These are phyloP conservation scores for Vigna angularis DNA, from an alignment of 306 rosid species.

Conservation along the genomic window DNA sequence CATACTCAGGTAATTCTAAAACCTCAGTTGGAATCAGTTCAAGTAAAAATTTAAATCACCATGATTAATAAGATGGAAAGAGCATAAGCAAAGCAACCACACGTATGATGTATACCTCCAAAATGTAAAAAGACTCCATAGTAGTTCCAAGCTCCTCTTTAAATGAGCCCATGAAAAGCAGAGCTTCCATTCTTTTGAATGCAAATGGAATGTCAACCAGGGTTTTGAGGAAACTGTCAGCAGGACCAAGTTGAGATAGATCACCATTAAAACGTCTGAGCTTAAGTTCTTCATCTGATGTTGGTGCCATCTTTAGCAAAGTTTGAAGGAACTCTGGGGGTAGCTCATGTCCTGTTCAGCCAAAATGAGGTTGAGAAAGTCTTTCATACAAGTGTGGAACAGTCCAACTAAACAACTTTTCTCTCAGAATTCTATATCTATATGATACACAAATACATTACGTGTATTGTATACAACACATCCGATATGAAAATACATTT, in stretches of 20 bases:
- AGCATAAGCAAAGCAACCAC: conserved; percentile 37
- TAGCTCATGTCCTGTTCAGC: conserved; percentile 84
- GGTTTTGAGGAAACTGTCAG: conserved; percentile 84
- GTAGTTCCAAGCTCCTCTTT: conserved; percentile 75
- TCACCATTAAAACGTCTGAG: conserved; percentile 81
- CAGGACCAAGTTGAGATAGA: conserved; percentile 83
- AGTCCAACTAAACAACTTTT: conserved; percentile 22
- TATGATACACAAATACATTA: neutral
- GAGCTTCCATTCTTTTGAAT: conserved; percentile 83
- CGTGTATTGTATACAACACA: too few relatives aligned
- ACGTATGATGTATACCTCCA: conserved; percentile 69
- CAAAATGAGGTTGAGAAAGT: conserved; percentile 40
- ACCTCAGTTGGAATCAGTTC: conserved; percentile 17
- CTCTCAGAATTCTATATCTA: conserved; percentile 16
- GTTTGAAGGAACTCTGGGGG: conserved; percentile 81
- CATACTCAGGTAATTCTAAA: neutral
- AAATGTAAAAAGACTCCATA: conserved; percentile 69
- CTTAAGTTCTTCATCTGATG: conserved; percentile 91
- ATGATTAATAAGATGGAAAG: conserved; percentile 12
- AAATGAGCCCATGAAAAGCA: conserved; percentile 78
- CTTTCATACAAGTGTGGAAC: conserved; percentile 32
- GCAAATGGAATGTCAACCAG: conserved; percentile 84
- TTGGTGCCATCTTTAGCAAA: conserved; percentile 94
- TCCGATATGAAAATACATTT: too few relatives aligned
- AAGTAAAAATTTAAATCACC: conserved; percentile 3